Conservation (phyloP, 352 stramenopile species). For the Phytophthora cactorum region DNA sequence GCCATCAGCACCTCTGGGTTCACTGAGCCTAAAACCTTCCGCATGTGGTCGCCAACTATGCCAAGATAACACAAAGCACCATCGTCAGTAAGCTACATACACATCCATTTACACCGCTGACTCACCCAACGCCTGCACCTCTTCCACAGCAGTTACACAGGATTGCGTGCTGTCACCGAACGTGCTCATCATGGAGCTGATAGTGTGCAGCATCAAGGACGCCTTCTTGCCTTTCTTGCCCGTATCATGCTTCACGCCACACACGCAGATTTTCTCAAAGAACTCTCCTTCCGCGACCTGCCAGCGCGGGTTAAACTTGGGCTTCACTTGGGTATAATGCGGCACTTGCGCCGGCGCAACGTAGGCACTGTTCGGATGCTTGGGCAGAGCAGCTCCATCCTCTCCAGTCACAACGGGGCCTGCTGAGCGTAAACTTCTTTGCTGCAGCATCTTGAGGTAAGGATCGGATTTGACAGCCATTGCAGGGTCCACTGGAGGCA, state of each 20-base stretch:
- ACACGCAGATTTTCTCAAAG: constrained; percentile 64
- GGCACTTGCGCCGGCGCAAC: constrained; percentile 53
- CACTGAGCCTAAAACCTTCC: constrained; percentile 41
- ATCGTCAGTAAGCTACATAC: constrained; percentile 4
- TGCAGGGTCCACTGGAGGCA: constrained; percentile 17
- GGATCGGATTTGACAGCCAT: constrained; percentile 57
- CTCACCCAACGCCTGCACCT: constrained; percentile 61
- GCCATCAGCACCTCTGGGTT: constrained; percentile 53
- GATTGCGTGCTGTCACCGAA: constrained; percentile 73
- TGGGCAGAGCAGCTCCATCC: constrained; percentile 1
- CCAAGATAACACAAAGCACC: background rate
- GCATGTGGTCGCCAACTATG: constrained; percentile 69
- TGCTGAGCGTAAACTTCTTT: constrained; percentile 53
- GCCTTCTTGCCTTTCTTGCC: constrained; percentile 44
- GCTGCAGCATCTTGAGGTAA: constrained; percentile 86
- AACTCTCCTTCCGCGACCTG: constrained; percentile 80
- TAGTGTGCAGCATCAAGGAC: constrained; percentile 59
- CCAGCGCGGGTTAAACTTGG: constrained; percentile 62
- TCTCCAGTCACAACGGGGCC: background rate
- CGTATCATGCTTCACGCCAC: constrained; percentile 57
- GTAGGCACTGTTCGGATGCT: constrained; percentile 72
- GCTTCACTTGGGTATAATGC: constrained; percentile 47
- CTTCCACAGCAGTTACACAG: constrained; percentile 64
- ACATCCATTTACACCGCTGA: background rate
- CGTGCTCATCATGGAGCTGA: constrained; percentile 86